phyloP scores from a whole-genome alignment of 805 yeast species.

The Kodamaea laetipori region DNA sequence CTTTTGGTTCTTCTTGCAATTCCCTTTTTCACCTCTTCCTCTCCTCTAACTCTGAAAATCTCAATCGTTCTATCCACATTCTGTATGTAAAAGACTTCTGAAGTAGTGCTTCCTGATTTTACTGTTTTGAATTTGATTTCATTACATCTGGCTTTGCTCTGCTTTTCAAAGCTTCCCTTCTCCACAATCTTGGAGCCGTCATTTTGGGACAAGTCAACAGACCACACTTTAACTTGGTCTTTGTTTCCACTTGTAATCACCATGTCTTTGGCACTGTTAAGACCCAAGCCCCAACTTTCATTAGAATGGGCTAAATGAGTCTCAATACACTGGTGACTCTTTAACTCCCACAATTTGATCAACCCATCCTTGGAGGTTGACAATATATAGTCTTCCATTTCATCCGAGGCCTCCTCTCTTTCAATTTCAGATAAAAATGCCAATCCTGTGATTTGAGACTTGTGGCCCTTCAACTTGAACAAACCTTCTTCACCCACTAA shows the following conservation, averaged over 20 bases:
- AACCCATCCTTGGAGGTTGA: constrained; percentile 88
- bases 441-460: constrained; percentile 82
- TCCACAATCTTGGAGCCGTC: constrained; percentile 54
- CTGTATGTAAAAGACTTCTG: constrained; percentile 60
- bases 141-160: constrained; percentile 70
- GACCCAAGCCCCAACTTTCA: constrained; percentile 86
- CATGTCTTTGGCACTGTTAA: constrained; percentile 43
- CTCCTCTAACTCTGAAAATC: constrained; percentile 71
- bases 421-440: constrained; percentile 44
- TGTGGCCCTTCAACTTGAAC: constrained; percentile 83
- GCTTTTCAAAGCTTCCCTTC: constrained; percentile 70
- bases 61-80: constrained; percentile 83
- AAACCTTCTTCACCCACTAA: constrained; percentile 89
- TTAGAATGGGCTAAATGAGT: constrained; percentile 92
- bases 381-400: constrained; percentile 69
- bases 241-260: constrained; percentile 77
- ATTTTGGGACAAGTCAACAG: constrained; percentile 53
- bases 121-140: constrained; percentile 52
- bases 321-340: constrained; percentile 85
- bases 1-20: constrained; percentile 76
- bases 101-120: constrained; percentile 29
- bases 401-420: constrained; percentile 37
- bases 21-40: constrained; percentile 78
- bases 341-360: constrained; percentile 90
- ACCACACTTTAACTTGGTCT: constrained; percentile 84